These are phyloP conservation scores for Trichoderma atrobrunneum DNA, from an alignment of 2,329 filamentous ascomycete species.

Conservation along the genomic window DNA sequence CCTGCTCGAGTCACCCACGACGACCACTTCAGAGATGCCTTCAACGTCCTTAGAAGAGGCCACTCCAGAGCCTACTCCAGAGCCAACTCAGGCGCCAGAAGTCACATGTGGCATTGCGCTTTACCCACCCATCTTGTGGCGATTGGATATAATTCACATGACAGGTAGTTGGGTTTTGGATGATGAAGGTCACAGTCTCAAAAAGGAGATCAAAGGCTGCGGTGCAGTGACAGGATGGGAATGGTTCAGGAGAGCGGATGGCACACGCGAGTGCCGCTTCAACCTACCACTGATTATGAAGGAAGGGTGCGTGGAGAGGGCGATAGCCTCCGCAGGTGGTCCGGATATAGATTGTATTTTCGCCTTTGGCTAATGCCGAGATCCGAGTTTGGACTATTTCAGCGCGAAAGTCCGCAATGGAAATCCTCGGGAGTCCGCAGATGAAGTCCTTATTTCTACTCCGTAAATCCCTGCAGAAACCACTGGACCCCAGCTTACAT, in stretches of 20 bases:
- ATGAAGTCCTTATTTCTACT: not conserved
- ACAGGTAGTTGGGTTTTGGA: not conserved
- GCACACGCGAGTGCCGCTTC: not conserved
- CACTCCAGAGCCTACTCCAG: not conserved
- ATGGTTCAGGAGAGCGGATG: not conserved
- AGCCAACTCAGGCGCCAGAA: not conserved
- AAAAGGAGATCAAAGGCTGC: not conserved
- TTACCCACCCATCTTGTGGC: not conserved
- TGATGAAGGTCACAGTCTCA: not conserved
- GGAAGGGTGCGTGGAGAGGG: constrained; percentile 9
- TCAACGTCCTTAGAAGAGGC: not conserved
- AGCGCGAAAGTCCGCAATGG: not conserved
- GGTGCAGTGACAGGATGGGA: constrained; percentile 1
- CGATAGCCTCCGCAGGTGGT: constrained; percentile 3
- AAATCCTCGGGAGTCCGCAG: not conserved
- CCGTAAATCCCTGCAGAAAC: not conserved
- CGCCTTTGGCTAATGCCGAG: not conserved
- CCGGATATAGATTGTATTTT: not conserved
- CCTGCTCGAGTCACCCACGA: not conserved
- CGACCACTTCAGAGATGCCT: not conserved
- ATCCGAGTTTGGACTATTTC: not conserved
- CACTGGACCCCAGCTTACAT: not conserved
- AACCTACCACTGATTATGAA: not conserved
- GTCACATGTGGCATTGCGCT: not conserved
- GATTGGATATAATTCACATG: not conserved